Evolutionary conservation across 192 early-diverging fungal genomes (phyloP).

Genomic region (Glomus cerebriforme): DNA sequence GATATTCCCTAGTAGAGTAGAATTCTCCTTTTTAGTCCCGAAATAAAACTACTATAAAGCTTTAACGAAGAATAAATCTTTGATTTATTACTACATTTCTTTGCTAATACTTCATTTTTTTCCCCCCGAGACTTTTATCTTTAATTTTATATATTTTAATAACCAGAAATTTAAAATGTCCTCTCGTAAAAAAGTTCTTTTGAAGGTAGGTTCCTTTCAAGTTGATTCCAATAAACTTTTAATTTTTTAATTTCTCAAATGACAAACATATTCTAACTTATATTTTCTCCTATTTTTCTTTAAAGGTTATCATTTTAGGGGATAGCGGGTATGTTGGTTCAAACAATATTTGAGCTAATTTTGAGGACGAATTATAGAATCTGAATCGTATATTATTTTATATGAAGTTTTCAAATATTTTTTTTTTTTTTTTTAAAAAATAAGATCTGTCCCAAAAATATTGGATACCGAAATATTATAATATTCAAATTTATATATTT

Average conservation of each 20-base stretch:
- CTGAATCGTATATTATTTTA: too few species aligned
- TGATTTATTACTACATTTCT: too few species aligned
- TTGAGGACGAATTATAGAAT: not conserved
- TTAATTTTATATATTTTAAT: not conserved
- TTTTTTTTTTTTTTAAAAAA: not conserved
- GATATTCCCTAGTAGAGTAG: too few species aligned
- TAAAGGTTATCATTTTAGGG: constrained; percentile 80
- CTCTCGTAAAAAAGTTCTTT: constrained; percentile 57
- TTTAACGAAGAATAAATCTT: not conserved
- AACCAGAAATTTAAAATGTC: constrained; percentile 34
- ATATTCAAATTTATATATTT: not conserved
- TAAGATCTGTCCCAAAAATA: too few species aligned
- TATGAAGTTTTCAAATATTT: too few species aligned
- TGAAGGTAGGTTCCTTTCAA: constrained; percentile 44
- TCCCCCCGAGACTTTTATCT: not conserved
- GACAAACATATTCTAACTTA: not conserved
- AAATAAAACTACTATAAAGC: not conserved
- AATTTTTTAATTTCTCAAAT: not conserved
- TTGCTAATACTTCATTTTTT: not conserved
- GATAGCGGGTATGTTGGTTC: constrained; percentile 74
- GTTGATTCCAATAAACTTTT: not conserved
- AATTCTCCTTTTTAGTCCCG: not conserved
- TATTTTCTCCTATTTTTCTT: not conserved
- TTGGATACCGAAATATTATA: too few species aligned
- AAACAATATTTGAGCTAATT: not conserved